Evolutionary conservation across 2,329 filamentous ascomycete genomes (phyloP), one percentile per base, ranked within the genome.

Genomic region (Phialophora macrospora): DNA sequence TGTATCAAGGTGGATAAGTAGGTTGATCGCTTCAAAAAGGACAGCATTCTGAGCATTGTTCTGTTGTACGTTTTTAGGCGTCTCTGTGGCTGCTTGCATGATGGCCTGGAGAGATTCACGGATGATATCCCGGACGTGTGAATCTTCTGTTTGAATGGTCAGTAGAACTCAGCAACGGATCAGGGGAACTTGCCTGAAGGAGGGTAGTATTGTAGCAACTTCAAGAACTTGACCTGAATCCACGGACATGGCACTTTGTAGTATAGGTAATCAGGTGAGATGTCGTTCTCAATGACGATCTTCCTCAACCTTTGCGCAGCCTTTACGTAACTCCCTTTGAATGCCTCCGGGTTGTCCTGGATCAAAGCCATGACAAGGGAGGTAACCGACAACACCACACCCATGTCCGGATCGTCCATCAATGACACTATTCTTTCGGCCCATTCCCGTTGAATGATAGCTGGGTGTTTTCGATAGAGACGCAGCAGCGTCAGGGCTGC

Each of bases 181-280:
- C 2, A 48, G 11, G 11, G 20, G 48, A 6, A 79, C 84, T 70
- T 83, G 93, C 91, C 90, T 76, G 95, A 96, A 54, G 95, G 94
- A 28, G 93, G 91, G 78, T 97, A 99, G 77, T 98, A 99, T 79
- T 99, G 95, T 70, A 99, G 83, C 67, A 99, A 80, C 68, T 93
- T 88, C 71, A 99, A 80, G 20, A 99, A 84, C 80, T 99, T 99
- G 74, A 98, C 91, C 79, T 98, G 93, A 64, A 99, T 88, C 95
- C 95, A 99, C 2, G 95, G 95, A 75, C 95, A 99, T 0, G 95
- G 95, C n/a, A 99, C 95, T 75, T 97, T 97, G 83, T 99, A 99
- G 81, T 99, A 99, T 28, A 97, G 86, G 76, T 99, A 99, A 76
- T 98, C 95, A 63, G 88, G 86, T 0, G 92, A 87, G 74, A 92